Conservation (phyloP, 202 grass and related monocot species). For the Setaria italica region DNA sequence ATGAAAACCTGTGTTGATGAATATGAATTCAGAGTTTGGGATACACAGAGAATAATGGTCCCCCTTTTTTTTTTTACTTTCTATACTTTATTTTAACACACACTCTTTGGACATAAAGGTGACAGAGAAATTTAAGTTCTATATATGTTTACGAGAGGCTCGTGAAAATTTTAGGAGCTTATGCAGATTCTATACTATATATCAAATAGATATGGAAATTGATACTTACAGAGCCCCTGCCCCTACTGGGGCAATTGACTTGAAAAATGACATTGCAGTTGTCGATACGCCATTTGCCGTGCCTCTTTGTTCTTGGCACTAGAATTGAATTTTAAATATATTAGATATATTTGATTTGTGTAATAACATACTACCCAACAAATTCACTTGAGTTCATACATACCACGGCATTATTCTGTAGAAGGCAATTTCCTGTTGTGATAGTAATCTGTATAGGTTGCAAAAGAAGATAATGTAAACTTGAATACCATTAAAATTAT, state of each 20-base stretch:
- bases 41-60: background rate
- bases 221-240: conserved; percentile 58
- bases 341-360: background rate
- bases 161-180: no score
- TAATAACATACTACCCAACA: background rate
- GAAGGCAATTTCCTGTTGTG: conserved; percentile 28
- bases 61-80: background rate
- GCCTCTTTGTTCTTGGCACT: conserved; percentile 78
- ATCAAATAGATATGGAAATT: no score
- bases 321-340: background rate
- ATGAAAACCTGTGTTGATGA: conserved; percentile 64
- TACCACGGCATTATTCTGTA: conserved; percentile 94
- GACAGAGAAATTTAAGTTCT: no score
- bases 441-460: conserved; percentile 33
- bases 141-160: no score
- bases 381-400: conserved; percentile 16
- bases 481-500: background rate
- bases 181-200: no score
- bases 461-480: background rate
- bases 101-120: no score
- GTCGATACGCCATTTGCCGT: conserved; percentile 88
- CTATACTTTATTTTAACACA: background rate
- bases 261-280: conserved; percentile 87
- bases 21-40: conserved; percentile 1
- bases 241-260: conserved; percentile 74